phyloP scores from a whole-genome alignment of 306 rosid genomes.

The Lathyrus oleraceus region DNA sequence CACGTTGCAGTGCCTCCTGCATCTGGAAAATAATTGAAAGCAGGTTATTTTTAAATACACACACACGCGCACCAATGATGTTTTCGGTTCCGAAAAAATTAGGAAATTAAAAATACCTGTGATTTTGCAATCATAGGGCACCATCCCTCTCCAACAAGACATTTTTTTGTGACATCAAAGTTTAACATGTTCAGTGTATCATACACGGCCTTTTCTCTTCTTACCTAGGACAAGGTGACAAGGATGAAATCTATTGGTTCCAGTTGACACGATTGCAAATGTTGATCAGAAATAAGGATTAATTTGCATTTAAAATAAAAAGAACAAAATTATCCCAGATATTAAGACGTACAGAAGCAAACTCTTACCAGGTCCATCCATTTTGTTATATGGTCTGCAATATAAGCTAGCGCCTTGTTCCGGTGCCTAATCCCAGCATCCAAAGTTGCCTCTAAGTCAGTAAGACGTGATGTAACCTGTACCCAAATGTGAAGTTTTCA shows the following conservation, averaged over 20 bases:
- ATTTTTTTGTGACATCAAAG: slow-evolving; percentile 97
- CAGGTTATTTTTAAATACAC: slow-evolving; percentile 20
- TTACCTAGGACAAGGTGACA: slow-evolving; percentile 66
- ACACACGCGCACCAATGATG: slow-evolving; percentile 20
- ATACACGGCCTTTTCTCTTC: slow-evolving; percentile 96
- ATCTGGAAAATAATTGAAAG: slow-evolving; percentile 58
- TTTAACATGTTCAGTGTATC: slow-evolving; percentile 94
- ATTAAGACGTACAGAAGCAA: slow-evolving; percentile 30
- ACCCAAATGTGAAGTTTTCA: slow-evolving; percentile 29
- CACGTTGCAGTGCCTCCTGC: slow-evolving; percentile 91
- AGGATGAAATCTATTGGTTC: slow-evolving; percentile 41
- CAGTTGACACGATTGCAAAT: slow-evolving; percentile 18
- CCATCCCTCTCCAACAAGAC: slow-evolving; percentile 99
- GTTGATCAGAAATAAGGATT: slow-evolving; percentile 18
- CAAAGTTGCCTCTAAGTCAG: slow-evolving; percentile 87
- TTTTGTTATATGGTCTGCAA: slow-evolving; percentile 68
- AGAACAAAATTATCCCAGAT: slow-evolving; percentile 25
- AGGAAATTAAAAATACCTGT: slow-evolving; percentile 53
- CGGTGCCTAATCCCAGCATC: slow-evolving; percentile 91
- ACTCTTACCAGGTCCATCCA: slow-evolving; percentile 87
- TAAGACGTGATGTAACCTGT: slow-evolving; percentile 87
- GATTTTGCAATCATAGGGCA: slow-evolving; percentile 85
- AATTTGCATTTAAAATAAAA: slow-evolving; percentile 24
- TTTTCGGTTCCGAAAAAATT: slow-evolving; percentile 16
- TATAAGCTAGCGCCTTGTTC: slow-evolving; percentile 81